A percentile compares a stretch with the other conserved stretches of the same genome.
phyloP scores from a whole-genome alignment of 192 early-diverging fungal species.

The Phlyctochytrium planicorne region DNA sequence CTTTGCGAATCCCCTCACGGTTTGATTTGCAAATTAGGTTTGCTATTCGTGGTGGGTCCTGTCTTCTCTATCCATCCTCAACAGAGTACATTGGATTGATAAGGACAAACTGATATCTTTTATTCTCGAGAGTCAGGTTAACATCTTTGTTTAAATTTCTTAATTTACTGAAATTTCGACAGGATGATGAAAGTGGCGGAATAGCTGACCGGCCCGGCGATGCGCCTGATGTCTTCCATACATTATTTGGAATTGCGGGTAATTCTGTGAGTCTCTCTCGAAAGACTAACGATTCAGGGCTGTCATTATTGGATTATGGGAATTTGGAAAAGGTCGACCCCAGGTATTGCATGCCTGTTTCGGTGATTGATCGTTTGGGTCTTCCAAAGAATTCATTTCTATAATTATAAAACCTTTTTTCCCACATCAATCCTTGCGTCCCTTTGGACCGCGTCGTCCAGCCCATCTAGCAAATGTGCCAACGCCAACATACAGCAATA shows the following conservation, averaged over 20 bases:
- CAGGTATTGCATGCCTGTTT: constrained; percentile 73
- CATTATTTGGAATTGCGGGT: constrained; percentile 89
- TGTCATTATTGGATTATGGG: constrained; percentile 81
- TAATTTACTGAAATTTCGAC: background rate
- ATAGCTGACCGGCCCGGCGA: constrained; percentile 93
- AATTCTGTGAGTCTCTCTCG: background rate
- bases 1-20: background rate
- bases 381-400: too few species aligned
- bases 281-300: constrained; percentile 34
- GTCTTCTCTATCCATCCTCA: constrained; percentile 80
- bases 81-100: constrained; percentile 83
- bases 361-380: constrained; percentile 36
- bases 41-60: constrained; percentile 99
- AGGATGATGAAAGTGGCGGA: constrained; percentile 82
- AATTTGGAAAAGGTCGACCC: constrained; percentile 81
- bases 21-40: constrained; percentile 40
- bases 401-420: too few species aligned
- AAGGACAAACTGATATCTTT: constrained; percentile 69
- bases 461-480: too few species aligned
- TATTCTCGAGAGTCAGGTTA: constrained; percentile 75
- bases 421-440: too few species aligned
- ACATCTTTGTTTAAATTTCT: constrained; percentile 3
- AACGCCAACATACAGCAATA: too few species aligned
- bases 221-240: constrained; percentile 95
- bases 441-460: too few species aligned